Percentiles rank a stretch among this genome's conserved stretches.
Evolutionary conservation across 805 yeast species (phyloP).

Genomic region (baker's yeast (Saccharomyces cerevisiae)): DNA sequence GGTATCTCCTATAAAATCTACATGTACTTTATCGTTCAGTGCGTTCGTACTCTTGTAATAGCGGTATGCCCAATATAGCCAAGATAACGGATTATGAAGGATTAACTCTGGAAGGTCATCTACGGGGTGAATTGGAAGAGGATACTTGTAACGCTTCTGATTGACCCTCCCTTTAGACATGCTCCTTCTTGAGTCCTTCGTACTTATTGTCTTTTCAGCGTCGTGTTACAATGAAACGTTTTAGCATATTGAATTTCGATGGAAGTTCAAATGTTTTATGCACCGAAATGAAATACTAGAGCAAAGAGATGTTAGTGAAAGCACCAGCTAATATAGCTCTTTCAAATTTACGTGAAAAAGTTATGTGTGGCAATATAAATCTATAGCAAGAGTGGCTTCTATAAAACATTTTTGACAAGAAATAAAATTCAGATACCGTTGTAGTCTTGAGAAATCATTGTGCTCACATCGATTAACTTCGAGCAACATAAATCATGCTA

Average conservation of each 20-base stretch:
- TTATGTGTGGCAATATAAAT: not conserved
- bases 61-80: constrained; percentile 39
- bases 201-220: not conserved
- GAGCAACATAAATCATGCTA: constrained; percentile 32
- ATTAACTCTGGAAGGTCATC: constrained; percentile 43
- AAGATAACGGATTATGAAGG: constrained; percentile 63
- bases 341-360: not conserved
- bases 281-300: not conserved
- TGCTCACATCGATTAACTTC: constrained; percentile 53
- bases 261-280: not conserved
- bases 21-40: constrained; percentile 13
- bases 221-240: not conserved
- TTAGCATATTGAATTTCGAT: not conserved
- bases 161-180: constrained; percentile 32
- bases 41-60: constrained; percentile 20
- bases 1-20: constrained; percentile 31
- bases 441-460: constrained; percentile 83
- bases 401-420: not conserved
- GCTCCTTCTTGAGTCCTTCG: not conserved
- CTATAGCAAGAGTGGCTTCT: not conserved
- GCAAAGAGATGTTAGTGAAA: not conserved
- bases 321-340: not conserved
- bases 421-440: constrained; percentile 77
- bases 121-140: constrained; percentile 49
- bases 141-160: constrained; percentile 35